Evolutionary conservation across 768 basidiomycete genomes (phyloP), one percentile per base, ranked within the genome.

Genomic region (Panellus pusillus): DNA sequence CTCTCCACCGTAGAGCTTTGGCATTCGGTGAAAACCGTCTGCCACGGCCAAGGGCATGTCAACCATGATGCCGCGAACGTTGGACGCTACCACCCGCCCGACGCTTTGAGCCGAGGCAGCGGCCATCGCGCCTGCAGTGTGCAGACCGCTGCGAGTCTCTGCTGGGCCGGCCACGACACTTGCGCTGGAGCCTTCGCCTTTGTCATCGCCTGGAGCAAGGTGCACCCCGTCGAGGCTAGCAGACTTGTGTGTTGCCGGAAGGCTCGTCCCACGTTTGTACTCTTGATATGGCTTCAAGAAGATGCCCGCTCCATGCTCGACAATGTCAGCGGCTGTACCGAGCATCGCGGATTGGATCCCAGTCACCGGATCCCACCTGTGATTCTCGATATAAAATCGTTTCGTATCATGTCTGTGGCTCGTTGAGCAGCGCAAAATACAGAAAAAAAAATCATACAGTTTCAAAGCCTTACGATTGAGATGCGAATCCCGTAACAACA

Each of bases 1-100:
- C 20, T 62, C 50, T 5, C 72, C 70, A 9, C 76, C 76, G 46
- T 75, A 71, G 46, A 69, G 20, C 41, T 60, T 60, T 2, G 76
- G 73, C 0, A 71, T 61, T 28, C 67, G 64, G 38, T 66, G 66
- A 42, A 76, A 61, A 6, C 75, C 74, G 43, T 75, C 74, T 32
- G 72, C 64, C 5, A 72, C 55, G 9, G 62, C 61, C 5, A 60
- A 39, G 11, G 69, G 61, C 13, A 73, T 67, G 36, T 72, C 66
- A 38, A 68, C 56, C 14, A 38, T 19, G 24, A 66, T 47, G 66
- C 72, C 72, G 56, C 63, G 58, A 3, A 72, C 70, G 36, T 69
- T 68, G 1, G 46, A 15, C 13, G 31, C 38, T 4, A 59, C 14
- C 29, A 62, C 5, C 15, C 32, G 2, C 18, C 45, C 57, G 28